Evolutionary conservation across 2,329 filamentous ascomycete genomes (phyloP).

Genomic region (Aurifilum marmelostoma): DNA sequence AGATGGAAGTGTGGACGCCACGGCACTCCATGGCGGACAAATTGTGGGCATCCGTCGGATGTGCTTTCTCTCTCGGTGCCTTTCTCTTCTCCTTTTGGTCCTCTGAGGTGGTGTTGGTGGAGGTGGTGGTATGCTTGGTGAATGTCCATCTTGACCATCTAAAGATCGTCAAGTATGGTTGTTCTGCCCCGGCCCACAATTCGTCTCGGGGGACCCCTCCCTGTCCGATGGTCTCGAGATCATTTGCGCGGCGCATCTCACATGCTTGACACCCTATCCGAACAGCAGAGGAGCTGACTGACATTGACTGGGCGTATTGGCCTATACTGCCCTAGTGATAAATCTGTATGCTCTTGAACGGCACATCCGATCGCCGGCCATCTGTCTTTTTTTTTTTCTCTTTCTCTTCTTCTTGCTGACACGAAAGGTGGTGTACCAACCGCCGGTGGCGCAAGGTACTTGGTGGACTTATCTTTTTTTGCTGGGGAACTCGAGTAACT

Average conservation of each 20-base stretch:
- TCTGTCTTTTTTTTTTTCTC: not conserved
- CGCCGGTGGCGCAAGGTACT: not conserved
- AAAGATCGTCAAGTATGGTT: not conserved
- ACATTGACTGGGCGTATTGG: not conserved
- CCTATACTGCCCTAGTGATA: not conserved
- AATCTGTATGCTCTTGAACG: not conserved
- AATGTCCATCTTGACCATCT: not conserved
- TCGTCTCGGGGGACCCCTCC: not conserved
- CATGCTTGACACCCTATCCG: not conserved
- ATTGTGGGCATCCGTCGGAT: not conserved
- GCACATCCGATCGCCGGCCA: not conserved
- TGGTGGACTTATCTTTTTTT: not conserved
- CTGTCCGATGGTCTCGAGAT: not conserved
- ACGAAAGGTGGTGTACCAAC: not conserved
- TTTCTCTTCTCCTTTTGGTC: not conserved
- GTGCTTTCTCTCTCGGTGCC: not conserved
- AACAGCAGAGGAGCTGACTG: not conserved
- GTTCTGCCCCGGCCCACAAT: not conserved
- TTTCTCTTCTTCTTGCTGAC: not conserved
- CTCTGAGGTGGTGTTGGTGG: no score
- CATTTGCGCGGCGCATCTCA: not conserved
- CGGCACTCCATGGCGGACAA: not conserved
- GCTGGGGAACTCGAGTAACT: not conserved
- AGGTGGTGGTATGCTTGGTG: not conserved
- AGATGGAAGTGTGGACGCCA: slow-evolving; percentile 8